phyloP scores from a whole-genome alignment of 495 filamentous ascomycete species.

The Annulohypoxylon nitens region DNA sequence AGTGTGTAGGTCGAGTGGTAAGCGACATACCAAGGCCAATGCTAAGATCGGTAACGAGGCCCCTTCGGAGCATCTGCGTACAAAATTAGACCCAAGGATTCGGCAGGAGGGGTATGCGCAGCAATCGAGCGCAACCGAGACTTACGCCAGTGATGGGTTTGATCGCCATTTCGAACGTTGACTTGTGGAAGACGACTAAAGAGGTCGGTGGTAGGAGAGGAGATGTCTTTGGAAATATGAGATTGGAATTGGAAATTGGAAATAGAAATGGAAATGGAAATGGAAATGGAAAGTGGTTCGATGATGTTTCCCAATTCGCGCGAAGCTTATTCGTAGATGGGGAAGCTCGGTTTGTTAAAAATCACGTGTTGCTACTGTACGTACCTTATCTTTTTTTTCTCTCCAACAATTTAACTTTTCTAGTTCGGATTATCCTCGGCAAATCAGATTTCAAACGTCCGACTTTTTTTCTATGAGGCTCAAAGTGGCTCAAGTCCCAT shows the following conservation, averaged over 20 bases:
- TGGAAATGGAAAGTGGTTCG: constrained; percentile 33
- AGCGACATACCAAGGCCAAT: constrained; percentile 59
- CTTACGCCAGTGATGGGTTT: constrained; percentile 60
- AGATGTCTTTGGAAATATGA: constrained; percentile 4
- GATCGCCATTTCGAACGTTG: constrained; percentile 58
- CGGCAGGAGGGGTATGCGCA: constrained; percentile 10
- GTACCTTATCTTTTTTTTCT: constrained; percentile 2
- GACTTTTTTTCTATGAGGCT: constrained; percentile 32
- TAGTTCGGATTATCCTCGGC: constrained; percentile 34
- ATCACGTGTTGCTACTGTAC: constrained; percentile 30
- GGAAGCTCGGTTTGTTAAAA: constrained; percentile 7
- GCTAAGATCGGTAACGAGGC: constrained; percentile 61
- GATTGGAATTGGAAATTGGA: constrained; percentile 11
- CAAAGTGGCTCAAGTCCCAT: background rate
- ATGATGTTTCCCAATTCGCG: constrained; percentile 39
- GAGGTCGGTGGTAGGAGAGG: constrained; percentile 12
- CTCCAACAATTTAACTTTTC: background rate
- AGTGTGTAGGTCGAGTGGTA: background rate
- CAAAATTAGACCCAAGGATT: constrained; percentile 26
- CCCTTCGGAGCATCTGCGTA: constrained; percentile 63
- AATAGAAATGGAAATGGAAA: constrained; percentile 9
- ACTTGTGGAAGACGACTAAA: constrained; percentile 21
- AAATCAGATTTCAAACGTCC: constrained; percentile 18
- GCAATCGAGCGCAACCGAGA: constrained; percentile 34
- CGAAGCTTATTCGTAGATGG: constrained; percentile 21